These are phyloP conservation scores for Plenodomus lindquistii DNA, from an alignment of 2,329 filamentous ascomycete species.

Conservation along the genomic window DNA sequence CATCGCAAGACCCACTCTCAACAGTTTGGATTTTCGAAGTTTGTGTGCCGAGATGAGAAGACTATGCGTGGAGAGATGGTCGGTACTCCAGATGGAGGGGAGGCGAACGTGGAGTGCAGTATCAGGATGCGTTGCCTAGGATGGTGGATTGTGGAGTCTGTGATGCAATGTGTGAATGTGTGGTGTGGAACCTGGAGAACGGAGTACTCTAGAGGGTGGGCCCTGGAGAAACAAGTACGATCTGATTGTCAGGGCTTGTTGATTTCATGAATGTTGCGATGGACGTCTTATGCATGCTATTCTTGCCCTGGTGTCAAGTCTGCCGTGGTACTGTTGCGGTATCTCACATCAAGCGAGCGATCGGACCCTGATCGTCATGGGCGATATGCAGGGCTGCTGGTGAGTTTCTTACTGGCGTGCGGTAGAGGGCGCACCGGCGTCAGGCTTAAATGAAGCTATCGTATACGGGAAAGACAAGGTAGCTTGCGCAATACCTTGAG, in stretches of 20 bases:
- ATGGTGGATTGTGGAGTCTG: not conserved
- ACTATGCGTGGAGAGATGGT: conserved; percentile 1
- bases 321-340: not conserved
- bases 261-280: not conserved
- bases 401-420: conserved; percentile 8
- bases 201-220: conserved; percentile 1
- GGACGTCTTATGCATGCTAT: not conserved
- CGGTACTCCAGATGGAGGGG: not conserved
- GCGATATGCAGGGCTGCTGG: conserved; percentile 1
- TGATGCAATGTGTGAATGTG: conserved; percentile 1
- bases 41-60: too few species aligned
- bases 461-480: conserved; percentile 2
- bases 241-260: not conserved
- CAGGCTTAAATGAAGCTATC: not conserved
- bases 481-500: not conserved
- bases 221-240: not conserved
- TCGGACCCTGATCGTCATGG: conserved; percentile 7
- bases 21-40: conserved; percentile 13
- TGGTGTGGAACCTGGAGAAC: conserved; percentile 9
- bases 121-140: not conserved
- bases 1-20: conserved; percentile 20
- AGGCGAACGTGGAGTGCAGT: conserved; percentile 13
- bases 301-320: not conserved
- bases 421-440: not conserved
- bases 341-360: not conserved